A percentile compares a stretch with the other conserved stretches of the same genome.
phyloP scores from a whole-genome alignment of 345 rosid species.

The Murraya koenigii region DNA sequence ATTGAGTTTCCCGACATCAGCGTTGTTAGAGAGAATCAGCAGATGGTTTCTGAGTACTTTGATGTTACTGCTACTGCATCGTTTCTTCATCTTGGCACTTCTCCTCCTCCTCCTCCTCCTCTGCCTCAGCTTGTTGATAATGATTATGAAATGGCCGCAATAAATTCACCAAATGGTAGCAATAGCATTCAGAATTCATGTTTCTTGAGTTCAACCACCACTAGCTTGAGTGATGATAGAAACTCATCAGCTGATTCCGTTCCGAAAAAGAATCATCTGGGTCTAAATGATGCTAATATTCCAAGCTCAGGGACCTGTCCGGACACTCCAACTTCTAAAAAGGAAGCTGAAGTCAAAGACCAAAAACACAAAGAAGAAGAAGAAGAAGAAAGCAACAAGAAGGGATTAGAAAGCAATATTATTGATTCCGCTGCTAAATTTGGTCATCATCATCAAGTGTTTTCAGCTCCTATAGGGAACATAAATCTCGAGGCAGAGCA shows the following conservation, averaged over 20 bases:
- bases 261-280: constrained; percentile 38
- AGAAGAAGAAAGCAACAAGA: constrained; percentile 19
- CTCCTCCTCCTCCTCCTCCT: constrained; percentile 5
- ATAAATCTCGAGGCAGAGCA: constrained; percentile 63
- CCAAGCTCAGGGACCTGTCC: constrained; percentile 35
- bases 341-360: constrained; percentile 25
- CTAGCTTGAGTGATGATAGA: constrained; percentile 72
- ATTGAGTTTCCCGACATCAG: constrained; percentile 82
- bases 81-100: constrained; percentile 70
- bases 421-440: constrained; percentile 9
- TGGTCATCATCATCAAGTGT: constrained; percentile 21
- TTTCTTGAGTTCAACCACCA: constrained; percentile 66
- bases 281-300: constrained; percentile 20
- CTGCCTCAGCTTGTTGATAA: not conserved
- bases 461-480: constrained; percentile 41
- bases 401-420: constrained; percentile 16
- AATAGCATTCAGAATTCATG: constrained; percentile 45
- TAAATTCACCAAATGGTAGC: constrained; percentile 41
- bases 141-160: constrained; percentile 6
- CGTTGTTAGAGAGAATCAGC: constrained; percentile 64
- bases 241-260: constrained; percentile 63
- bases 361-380: constrained; percentile 36
- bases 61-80: constrained; percentile 42
- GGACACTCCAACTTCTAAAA: constrained; percentile 61
- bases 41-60: constrained; percentile 77